Evolutionary conservation across 257 asterid species (phyloP).

Genomic region (Plectranthus barbatus): DNA sequence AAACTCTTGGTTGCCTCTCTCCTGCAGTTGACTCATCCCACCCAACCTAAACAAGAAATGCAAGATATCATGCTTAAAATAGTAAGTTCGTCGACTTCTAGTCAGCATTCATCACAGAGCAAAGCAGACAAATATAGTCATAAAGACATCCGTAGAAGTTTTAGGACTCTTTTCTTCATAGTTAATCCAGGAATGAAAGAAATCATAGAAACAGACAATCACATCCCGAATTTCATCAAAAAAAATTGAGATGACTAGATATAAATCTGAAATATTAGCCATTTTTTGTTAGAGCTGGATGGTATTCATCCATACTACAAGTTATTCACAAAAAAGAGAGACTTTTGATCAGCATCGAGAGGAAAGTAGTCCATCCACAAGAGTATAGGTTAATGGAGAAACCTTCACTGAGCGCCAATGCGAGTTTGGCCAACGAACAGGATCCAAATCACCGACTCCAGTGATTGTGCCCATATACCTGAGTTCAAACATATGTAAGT

Average conservation of each 20-base stretch:
- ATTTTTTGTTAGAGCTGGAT: slow-evolving; percentile 2
- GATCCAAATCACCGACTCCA: slow-evolving; percentile 71
- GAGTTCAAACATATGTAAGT: slow-evolving; percentile 12
- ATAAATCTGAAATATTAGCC: neutral
- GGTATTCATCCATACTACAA: neutral
- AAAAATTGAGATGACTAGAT: neutral
- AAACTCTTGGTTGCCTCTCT: slow-evolving; percentile 90
- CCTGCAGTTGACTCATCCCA: slow-evolving; percentile 99
- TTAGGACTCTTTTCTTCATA: neutral
- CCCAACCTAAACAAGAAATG: slow-evolving; percentile 60
- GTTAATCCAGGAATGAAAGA: neutral
- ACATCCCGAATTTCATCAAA: neutral
- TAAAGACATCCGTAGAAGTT: neutral
- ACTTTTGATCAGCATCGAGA: neutral
- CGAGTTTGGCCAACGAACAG: slow-evolving; percentile 81
- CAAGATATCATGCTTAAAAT: neutral
- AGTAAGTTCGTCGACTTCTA: neutral
- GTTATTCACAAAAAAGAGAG: neutral
- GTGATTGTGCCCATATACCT: slow-evolving; percentile 95
- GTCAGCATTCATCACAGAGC: neutral
- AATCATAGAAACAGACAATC: too few relatives aligned
- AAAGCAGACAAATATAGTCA: neutral
- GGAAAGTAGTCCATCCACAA: neutral
- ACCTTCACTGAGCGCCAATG: slow-evolving; percentile 95
- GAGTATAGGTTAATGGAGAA: slow-evolving; percentile 4